phyloP scores from a whole-genome alignment of 2,329 filamentous ascomycete genomes.

The Drechslerella stenobrocha region DNA sequence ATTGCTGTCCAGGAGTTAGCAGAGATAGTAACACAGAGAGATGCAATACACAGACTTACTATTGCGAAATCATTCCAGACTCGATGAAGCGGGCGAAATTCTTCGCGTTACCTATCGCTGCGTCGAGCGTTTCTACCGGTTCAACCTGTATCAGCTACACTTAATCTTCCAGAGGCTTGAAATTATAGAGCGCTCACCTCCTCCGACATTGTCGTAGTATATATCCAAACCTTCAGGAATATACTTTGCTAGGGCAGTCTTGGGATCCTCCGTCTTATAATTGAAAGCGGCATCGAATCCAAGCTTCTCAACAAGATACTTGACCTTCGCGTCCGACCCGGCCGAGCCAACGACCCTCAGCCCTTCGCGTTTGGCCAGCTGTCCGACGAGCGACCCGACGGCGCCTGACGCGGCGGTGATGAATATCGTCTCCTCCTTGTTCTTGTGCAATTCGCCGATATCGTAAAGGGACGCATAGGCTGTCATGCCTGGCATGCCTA shows the following conservation, averaged over 20 bases:
- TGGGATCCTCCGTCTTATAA: slow-evolving; percentile 79
- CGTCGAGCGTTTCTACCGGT: slow-evolving; percentile 69
- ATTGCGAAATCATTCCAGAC: slow-evolving; percentile 74
- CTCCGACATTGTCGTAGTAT: slow-evolving; percentile 80
- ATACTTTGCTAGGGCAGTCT: slow-evolving; percentile 69
- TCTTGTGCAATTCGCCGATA: slow-evolving; percentile 73
- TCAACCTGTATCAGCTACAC: slow-evolving; percentile 68
- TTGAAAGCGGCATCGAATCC: slow-evolving; percentile 77
- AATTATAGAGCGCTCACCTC: slow-evolving; percentile 66
- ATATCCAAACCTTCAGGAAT: slow-evolving; percentile 79
- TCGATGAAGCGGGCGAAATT: slow-evolving; percentile 67
- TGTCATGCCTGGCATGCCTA: slow-evolving; percentile 78
- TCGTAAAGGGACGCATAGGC: slow-evolving; percentile 73
- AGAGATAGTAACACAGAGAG: background rate
- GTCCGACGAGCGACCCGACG: slow-evolving; percentile 80
- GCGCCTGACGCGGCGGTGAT: slow-evolving; percentile 78
- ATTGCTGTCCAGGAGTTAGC: slow-evolving; percentile 12
- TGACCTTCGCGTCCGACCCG: slow-evolving; percentile 76
- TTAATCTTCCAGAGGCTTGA: slow-evolving; percentile 70
- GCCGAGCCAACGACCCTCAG: slow-evolving; percentile 78
- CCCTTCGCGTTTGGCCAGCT: slow-evolving; percentile 79
- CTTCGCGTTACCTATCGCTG: slow-evolving; percentile 68
- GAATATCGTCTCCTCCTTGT: slow-evolving; percentile 71
- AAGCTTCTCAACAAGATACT: slow-evolving; percentile 71
- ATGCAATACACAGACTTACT: slow-evolving; percentile 62